Conservation (phyloP, 2,329 filamentous ascomycete genomes). For the Ophidiomyces ophidiicola region DNA sequence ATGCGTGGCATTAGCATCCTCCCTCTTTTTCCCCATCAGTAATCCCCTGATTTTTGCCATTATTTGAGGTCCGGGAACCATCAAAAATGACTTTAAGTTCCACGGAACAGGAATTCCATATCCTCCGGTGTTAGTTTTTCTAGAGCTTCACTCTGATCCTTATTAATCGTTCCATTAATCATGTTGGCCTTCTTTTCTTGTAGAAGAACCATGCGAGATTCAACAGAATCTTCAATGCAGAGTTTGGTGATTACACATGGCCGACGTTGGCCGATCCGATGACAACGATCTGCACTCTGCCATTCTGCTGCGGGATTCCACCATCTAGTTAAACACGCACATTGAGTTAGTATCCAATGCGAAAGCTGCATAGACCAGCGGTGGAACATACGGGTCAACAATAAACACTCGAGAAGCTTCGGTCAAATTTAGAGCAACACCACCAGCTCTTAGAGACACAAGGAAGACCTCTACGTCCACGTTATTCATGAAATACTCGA, state of each 20-base stretch:
- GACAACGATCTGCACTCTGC: conserved; percentile 89
- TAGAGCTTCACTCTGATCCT: conserved; percentile 70
- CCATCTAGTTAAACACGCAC: conserved; percentile 49
- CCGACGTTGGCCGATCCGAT: conserved; percentile 88
- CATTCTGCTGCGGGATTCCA: conserved; percentile 99
- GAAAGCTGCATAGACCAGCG: background rate
- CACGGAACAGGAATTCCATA: conserved; percentile 92
- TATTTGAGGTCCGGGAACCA: too few relatives aligned
- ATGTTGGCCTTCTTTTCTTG: conserved; percentile 98
- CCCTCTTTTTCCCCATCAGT: too few relatives aligned
- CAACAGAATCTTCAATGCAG: conserved; percentile 93
- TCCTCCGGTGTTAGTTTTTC: conserved; percentile 83
- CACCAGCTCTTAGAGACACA: conserved; percentile 89
- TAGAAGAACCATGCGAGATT: conserved; percentile 85
- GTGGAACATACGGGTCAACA: conserved; percentile 67
- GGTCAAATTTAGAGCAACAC: conserved; percentile 87
- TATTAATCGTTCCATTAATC: conserved; percentile 95
- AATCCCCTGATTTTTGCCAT: too few relatives aligned
- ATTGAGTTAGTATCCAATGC: background rate
- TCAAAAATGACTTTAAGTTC: conserved; percentile 29
- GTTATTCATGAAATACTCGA: conserved; percentile 94
- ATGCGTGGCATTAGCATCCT: too few relatives aligned
- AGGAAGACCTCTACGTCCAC: conserved; percentile 90
- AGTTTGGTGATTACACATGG: conserved; percentile 90
- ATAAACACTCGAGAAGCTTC: conserved; percentile 94